A percentile compares a stretch with the other conserved stretches of the same genome.
Conservation (phyloP, 2,329 filamentous ascomycete genomes). For the Epichloe uncinata region DNA sequence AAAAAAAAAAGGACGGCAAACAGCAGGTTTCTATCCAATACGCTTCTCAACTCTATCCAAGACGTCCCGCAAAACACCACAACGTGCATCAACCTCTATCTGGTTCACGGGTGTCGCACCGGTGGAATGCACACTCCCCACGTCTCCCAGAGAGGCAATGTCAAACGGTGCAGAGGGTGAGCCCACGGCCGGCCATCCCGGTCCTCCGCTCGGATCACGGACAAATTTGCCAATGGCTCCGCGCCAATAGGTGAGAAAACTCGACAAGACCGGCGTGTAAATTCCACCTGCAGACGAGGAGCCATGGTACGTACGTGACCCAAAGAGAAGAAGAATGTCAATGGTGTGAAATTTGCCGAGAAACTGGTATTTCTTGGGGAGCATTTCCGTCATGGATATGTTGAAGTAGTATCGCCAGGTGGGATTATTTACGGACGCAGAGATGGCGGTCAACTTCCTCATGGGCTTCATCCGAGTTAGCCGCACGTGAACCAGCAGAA, state of each 20-base stretch:
- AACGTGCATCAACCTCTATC: slow-evolving; percentile 10
- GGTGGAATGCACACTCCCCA: neutral
- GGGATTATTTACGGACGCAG: slow-evolving; percentile 8
- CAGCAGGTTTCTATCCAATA: neutral
- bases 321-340: slow-evolving; percentile 14
- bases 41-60: neutral
- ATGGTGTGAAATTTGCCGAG: slow-evolving; percentile 16
- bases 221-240: slow-evolving; percentile 13
- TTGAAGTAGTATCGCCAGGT: slow-evolving; percentile 18
- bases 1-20: too few species aligned
- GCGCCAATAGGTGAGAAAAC: slow-evolving; percentile 12
- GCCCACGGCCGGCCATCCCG: slow-evolving; percentile 14
- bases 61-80: slow-evolving; percentile 8
- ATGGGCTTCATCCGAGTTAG: slow-evolving; percentile 12
- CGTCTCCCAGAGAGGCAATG: slow-evolving; percentile 11
- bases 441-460: slow-evolving; percentile 11
- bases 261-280: slow-evolving; percentile 11
- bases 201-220: slow-evolving; percentile 11
- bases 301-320: slow-evolving; percentile 8
- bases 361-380: slow-evolving; percentile 10
- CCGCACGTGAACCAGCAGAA: too few species aligned
- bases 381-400: slow-evolving; percentile 10
- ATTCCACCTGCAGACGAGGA: neutral
- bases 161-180: slow-evolving; percentile 11
- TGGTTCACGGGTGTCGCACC: slow-evolving; percentile 10